Evolutionary conservation across 2,329 filamentous ascomycete species (phyloP).

Genomic region (Dothiorella sarmentorum): DNA sequence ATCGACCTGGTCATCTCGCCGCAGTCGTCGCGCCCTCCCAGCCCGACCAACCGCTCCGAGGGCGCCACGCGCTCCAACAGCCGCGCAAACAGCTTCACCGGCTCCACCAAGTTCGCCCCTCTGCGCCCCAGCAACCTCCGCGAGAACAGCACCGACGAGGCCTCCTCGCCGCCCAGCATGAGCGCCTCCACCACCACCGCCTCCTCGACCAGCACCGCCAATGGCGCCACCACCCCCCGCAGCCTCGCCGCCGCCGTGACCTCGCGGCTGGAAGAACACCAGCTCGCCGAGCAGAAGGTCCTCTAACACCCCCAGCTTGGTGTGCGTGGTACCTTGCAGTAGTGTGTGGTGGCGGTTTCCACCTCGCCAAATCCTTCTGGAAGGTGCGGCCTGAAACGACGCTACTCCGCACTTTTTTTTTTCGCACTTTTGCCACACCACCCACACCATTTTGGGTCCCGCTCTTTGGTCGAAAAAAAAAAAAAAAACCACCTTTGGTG

Average conservation of each 20-base stretch:
- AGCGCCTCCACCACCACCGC: neutral
- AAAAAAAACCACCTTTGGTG: no score
- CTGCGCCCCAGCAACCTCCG: slow-evolving; percentile 3
- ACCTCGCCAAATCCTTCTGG: neutral
- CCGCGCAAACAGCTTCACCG: slow-evolving; percentile 23
- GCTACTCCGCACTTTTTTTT: neutral
- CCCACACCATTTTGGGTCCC: no score
- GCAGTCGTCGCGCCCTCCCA: neutral
- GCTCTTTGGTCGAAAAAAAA: no score
- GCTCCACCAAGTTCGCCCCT: neutral
- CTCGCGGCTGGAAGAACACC: slow-evolving; percentile 10
- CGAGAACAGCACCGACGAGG: neutral
- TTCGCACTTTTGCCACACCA: no score
- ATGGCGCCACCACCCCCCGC: neutral
- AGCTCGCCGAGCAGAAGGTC: neutral
- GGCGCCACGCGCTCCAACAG: slow-evolving; percentile 26
- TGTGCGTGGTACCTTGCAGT: neutral
- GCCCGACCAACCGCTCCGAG: slow-evolving; percentile 3
- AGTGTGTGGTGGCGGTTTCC: no score
- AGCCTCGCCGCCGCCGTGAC: slow-evolving; percentile 16
- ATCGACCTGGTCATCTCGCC: slow-evolving; percentile 2
- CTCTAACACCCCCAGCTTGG: slow-evolving; percentile 2
- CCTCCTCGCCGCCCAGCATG: neutral
- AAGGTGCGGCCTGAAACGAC: neutral
- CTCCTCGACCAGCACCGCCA: neutral